Percentiles rank a stretch among this genome's conserved stretches.
Evolutionary conservation across 1,139 yeast genomes (phyloP).

Genomic region (Yamadazyma diddensiae): DNA sequence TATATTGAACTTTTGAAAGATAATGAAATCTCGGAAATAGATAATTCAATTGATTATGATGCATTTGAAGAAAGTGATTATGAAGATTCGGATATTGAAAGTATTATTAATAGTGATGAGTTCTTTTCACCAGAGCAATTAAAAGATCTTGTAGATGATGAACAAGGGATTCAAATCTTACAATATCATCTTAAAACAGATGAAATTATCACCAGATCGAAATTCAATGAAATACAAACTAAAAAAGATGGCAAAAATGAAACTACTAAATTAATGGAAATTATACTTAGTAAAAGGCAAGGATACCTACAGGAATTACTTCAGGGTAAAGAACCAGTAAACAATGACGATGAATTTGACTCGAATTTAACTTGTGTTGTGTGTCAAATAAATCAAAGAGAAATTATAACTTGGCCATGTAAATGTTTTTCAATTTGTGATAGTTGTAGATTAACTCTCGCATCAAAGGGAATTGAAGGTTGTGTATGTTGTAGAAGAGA

Average conservation of each 20-base stretch:
- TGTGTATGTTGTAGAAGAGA: conserved; percentile 84
- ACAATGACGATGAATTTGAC: conserved; percentile 5
- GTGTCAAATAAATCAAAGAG: conserved; percentile 73
- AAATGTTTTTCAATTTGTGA: conserved; percentile 87
- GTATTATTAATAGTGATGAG: conserved; percentile 20
- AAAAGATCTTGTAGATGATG: conserved; percentile 25
- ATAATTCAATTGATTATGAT: conserved; percentile 43
- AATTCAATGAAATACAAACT: conserved; percentile 21
- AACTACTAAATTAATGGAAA: conserved; percentile 21
- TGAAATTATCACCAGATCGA: conserved; percentile 39
- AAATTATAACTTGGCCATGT: conserved; percentile 90
- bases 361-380: conserved; percentile 61
- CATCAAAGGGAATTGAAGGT: conserved; percentile 67
- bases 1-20: conserved; percentile 27
- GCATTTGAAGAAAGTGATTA: conserved; percentile 10
- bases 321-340: conserved; percentile 1
- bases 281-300: conserved; percentile 18
- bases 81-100: conserved; percentile 14
- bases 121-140: conserved; percentile 31
- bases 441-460: conserved; percentile 73
- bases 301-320: conserved; percentile 10
- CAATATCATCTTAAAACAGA: conserved; percentile 32
- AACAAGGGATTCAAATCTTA: conserved; percentile 23
- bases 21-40: conserved; percentile 41
- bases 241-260: conserved; percentile 20